These are phyloP conservation scores for Wakefieldia striispora DNA, from an alignment of 768 basidiomycete genomes.

Conservation along the genomic window DNA sequence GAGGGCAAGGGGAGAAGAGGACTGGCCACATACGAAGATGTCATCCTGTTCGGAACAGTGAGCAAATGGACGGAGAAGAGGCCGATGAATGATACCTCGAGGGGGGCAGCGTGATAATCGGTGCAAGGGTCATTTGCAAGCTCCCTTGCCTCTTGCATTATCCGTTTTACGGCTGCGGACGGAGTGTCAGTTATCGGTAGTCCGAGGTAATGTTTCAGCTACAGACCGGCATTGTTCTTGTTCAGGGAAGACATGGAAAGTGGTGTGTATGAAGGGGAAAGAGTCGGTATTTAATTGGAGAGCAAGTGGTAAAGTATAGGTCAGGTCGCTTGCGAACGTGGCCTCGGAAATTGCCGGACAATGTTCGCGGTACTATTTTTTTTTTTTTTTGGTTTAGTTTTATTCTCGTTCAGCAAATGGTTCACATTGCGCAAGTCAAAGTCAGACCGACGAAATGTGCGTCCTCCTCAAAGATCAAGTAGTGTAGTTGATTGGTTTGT, in stretches of 20 bases:
- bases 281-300: too few species aligned
- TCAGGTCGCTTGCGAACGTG: background rate
- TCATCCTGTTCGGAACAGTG: slow-evolving; percentile 56
- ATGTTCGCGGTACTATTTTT: slow-evolving; percentile 5
- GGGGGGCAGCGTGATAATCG: slow-evolving; percentile 80
- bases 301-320: too few species aligned
- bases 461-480: background rate
- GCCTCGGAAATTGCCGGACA: slow-evolving; percentile 14
- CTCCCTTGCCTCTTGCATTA: slow-evolving; percentile 94
- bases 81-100: slow-evolving; percentile 53
- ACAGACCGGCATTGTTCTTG: slow-evolving; percentile 86
- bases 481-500: background rate
- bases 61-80: slow-evolving; percentile 3
- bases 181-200: background rate
- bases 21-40: slow-evolving; percentile 65
- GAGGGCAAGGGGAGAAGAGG: slow-evolving; percentile 12
- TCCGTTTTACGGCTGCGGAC: slow-evolving; percentile 81
- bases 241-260: slow-evolving; percentile 49
- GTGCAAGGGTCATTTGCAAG: slow-evolving; percentile 80
- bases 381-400: too few species aligned
- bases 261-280: too few species aligned
- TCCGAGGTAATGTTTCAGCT: background rate
- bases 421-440: slow-evolving; percentile 79
- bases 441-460: slow-evolving; percentile 74
- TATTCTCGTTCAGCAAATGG: slow-evolving; percentile 29